Evolutionary conservation across 106 monocot genomes (phyloP).

Genomic region (Dendrobium catenatum): DNA sequence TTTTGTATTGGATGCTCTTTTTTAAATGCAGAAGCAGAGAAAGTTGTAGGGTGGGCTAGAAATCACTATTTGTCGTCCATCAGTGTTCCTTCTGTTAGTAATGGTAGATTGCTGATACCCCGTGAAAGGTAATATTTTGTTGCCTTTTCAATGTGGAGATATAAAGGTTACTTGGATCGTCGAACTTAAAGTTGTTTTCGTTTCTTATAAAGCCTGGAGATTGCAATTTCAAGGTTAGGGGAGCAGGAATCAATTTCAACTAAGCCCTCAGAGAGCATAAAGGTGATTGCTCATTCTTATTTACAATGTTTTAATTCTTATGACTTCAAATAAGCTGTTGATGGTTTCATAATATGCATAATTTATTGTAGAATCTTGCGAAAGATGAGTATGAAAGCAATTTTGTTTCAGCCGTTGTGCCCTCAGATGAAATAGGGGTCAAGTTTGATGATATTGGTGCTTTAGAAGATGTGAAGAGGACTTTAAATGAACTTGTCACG

Average conservation of each 20-base stretch:
- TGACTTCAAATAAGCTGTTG: not conserved
- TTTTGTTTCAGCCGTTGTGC: slow-evolving; percentile 87
- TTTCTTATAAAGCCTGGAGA: slow-evolving; percentile 58
- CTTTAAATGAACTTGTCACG: slow-evolving; percentile 81
- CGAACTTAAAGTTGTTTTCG: not conserved
- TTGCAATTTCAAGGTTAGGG: slow-evolving; percentile 65
- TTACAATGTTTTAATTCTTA: not conserved
- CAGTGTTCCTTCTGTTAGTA: slow-evolving; percentile 53
- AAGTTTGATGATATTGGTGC: slow-evolving; percentile 97
- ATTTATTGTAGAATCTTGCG: slow-evolving; percentile 63
- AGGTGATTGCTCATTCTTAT: slow-evolving; percentile 31
- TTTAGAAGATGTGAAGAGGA: slow-evolving; percentile 88
- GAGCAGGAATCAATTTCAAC: slow-evolving; percentile 50
- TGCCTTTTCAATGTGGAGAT: not conserved
- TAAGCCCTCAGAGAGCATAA: slow-evolving; percentile 60
- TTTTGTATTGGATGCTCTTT: not conserved
- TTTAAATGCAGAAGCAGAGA: slow-evolving; percentile 62
- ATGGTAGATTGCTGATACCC: slow-evolving; percentile 60
- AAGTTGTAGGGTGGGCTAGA: slow-evolving; percentile 91
- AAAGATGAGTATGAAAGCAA: slow-evolving; percentile 97
- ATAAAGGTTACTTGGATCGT: not conserved
- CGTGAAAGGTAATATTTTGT: slow-evolving; percentile 55
- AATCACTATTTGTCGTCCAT: slow-evolving; percentile 68
- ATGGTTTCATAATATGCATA: not conserved
- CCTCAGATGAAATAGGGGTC: slow-evolving; percentile 86